Conservation (phyloP, 495 filamentous ascomycete species). For the Penicillium desertorum region DNA sequence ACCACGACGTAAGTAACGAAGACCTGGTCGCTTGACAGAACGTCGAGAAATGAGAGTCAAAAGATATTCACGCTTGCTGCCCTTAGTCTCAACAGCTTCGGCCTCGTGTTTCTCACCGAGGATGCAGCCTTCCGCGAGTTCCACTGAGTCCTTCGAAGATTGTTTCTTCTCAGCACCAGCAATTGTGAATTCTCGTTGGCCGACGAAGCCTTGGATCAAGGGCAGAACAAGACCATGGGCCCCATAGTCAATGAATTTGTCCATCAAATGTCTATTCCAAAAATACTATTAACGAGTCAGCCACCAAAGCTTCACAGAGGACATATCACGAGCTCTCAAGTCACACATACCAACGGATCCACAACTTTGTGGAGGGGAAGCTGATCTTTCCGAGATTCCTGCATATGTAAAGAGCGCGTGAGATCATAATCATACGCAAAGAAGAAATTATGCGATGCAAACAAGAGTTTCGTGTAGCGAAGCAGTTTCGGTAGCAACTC, state of each 20-base stretch:
- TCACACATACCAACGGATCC: constrained; percentile 63
- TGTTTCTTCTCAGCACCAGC: constrained; percentile 32
- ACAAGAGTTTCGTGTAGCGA: constrained; percentile 74
- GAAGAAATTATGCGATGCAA: constrained; percentile 81
- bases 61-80: constrained; percentile 53
- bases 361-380: constrained; percentile 67
- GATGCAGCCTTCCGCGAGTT: constrained; percentile 33
- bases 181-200: constrained; percentile 76
- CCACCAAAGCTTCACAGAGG: constrained; percentile 19
- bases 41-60: constrained; percentile 86
- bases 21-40: constrained; percentile 77
- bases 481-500: constrained; percentile 81
- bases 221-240: constrained; percentile 67
- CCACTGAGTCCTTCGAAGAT: constrained; percentile 18
- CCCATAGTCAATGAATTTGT: constrained; percentile 69
- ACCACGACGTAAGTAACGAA: constrained; percentile 89
- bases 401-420: constrained; percentile 61
- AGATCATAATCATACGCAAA: constrained; percentile 92
- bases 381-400: constrained; percentile 38
- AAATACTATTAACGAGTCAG: constrained; percentile 59
- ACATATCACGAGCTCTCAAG: background rate
- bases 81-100: constrained; percentile 24
- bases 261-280: constrained; percentile 80
- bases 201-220: constrained; percentile 92
- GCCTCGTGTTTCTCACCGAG: constrained; percentile 37